Evolutionary conservation across 163 green algal species (phyloP).

Genomic region (Chlorella variabilis): DNA sequence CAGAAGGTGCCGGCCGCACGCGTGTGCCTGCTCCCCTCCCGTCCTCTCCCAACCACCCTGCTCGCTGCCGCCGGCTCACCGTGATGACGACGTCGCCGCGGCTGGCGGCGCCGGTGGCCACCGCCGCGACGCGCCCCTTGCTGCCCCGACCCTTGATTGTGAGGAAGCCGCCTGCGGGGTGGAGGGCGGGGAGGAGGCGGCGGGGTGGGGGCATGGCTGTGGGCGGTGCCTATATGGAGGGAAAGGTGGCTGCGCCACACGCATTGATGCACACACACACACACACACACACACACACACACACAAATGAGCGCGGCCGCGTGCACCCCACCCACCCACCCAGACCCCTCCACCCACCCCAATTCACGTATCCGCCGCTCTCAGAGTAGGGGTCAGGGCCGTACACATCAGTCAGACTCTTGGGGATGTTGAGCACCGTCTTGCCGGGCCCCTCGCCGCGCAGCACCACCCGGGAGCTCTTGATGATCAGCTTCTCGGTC

Average conservation of each 20-base stretch:
- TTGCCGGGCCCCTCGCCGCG: not conserved
- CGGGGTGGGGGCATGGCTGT: too few relatives aligned
- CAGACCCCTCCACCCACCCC: not conserved
- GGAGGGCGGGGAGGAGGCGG: not conserved
- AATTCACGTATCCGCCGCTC: not conserved
- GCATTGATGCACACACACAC: too few relatives aligned
- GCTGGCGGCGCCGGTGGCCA: not conserved
- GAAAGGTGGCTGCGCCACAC: too few relatives aligned
- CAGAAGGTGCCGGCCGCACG: too few relatives aligned
- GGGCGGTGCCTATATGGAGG: too few relatives aligned
- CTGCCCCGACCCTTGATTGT: not conserved
- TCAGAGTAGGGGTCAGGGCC: not conserved
- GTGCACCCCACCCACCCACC: too few relatives aligned
- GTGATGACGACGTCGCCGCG: not conserved
- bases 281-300: too few relatives aligned
- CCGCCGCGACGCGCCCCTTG: not conserved
- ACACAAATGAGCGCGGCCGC: too few relatives aligned
- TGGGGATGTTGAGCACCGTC: slow-evolving; percentile 11
- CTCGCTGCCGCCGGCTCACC: not conserved
- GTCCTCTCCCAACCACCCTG: too few relatives aligned
- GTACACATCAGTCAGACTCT: slow-evolving; percentile 11
- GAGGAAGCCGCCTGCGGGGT: not conserved
- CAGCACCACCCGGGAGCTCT: slow-evolving; percentile 7
- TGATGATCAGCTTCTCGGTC: slow-evolving; percentile 4
- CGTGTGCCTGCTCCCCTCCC: not conserved